Conservation (phyloP, 1,284 basidiomycete species). For the Takashimella tepidaria region DNA sequence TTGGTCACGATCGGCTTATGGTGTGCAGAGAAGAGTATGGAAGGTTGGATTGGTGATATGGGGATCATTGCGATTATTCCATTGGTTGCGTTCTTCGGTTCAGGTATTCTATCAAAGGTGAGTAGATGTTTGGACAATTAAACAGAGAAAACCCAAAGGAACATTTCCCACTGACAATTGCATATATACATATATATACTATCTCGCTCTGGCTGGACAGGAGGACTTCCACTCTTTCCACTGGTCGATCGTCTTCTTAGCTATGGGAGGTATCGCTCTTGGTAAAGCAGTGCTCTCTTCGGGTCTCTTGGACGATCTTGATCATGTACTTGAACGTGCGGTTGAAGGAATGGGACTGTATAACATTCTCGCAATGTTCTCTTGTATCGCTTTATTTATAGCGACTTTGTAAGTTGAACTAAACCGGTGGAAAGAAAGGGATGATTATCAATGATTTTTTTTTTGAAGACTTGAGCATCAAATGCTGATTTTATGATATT, state of each 20-base stretch:
- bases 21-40: slow-evolving; percentile 82
- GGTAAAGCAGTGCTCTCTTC: slow-evolving; percentile 91
- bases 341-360: slow-evolving; percentile 71
- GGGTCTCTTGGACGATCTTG: slow-evolving; percentile 76
- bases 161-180: too few species aligned
- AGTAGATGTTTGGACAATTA: slow-evolving; percentile 39
- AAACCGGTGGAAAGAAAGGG: background rate
- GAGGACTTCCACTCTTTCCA: slow-evolving; percentile 92
- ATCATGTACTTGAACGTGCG: slow-evolving; percentile 61
- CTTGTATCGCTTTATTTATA: slow-evolving; percentile 77
- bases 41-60: slow-evolving; percentile 86
- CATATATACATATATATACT: background rate
- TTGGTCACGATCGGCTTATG: slow-evolving; percentile 83
- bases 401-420: slow-evolving; percentile 44
- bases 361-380: slow-evolving; percentile 77
- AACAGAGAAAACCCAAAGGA: background rate
- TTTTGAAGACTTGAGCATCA: too few species aligned
- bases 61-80: slow-evolving; percentile 94
- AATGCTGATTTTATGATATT: too few species aligned
- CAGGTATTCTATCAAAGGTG: slow-evolving; percentile 90
- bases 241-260: slow-evolving; percentile 87
- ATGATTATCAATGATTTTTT: background rate
- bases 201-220: slow-evolving; percentile 31
- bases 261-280: slow-evolving; percentile 98
- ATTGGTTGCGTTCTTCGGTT: slow-evolving; percentile 89